Base-by-base conservation (phyloP, 1,284 basidiomycete genomes). In the Melampsora americana region DNA sequence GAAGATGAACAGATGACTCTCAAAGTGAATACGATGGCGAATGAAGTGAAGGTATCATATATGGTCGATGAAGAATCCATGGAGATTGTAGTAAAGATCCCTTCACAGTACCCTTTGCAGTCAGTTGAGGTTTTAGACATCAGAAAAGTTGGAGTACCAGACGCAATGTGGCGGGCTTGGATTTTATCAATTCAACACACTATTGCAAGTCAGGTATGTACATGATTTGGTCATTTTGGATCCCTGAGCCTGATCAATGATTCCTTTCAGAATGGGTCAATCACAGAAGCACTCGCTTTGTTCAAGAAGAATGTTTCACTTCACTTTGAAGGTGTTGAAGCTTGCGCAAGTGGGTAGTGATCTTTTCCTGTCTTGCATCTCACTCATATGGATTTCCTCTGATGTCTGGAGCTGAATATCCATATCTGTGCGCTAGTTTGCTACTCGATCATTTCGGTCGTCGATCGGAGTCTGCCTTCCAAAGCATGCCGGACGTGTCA, bases 231-330 rank as follows among this genome's bases (percentile, higher is more conserved):
- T 39, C 30, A 61, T 62, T 59, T 28, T 30, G 26, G 26, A 14
- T n/a, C 42, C 28, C 50, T 23, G 42, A 18, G n/a, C n/a, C 16
- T 26, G 44, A 32, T 35, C n/a, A 23, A 20, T 59, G 42, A 50
- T 6, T 23, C 18, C n/a, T 18, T 46, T 16, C 62, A 94, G 90
- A 95, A 95, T 81, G 95, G 95, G 5, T 88, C 90, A 61, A 91
- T 99, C 56, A 86, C 92, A 39, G 96, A 99, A 81, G 95, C 92
- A 0, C 83, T 99, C n/a, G 88, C 88, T 20, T 85, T 97, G 77
- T 99, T 97, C 87, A 96, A 95, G 85, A 92, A 91, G 84, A 99
- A 98, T 80, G 92, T 94, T 48, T 87, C 88, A 0, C 86, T 92
- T 44, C 92, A 96, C 83, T 97, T 97, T 81, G 92, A 94, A 79